Evolutionary conservation across 2,329 filamentous ascomycete genomes (phyloP).

Genomic region (Trichoderma gracile): DNA sequence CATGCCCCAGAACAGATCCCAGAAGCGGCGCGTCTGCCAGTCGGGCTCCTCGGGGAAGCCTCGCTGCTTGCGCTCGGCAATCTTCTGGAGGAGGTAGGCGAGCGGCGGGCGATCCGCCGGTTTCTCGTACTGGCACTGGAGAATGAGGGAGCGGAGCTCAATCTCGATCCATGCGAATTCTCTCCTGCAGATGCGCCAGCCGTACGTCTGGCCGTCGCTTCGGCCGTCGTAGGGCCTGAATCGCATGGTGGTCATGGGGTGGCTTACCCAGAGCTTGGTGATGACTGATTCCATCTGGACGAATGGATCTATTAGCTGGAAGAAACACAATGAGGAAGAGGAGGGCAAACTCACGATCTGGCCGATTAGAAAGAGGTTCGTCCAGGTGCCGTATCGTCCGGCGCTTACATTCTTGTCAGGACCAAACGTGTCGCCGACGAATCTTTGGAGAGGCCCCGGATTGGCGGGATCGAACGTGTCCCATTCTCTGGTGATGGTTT

Average conservation of each 20-base stretch:
- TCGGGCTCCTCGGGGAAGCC: constrained; percentile 29
- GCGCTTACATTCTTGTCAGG: constrained; percentile 28
- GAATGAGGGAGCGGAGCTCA: constrained; percentile 31
- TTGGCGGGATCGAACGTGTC: constrained; percentile 26
- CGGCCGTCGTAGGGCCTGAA: constrained; percentile 12
- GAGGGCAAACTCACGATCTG: constrained; percentile 35
- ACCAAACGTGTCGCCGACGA: constrained; percentile 27
- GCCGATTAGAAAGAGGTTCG: constrained; percentile 35
- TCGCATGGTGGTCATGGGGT: constrained; percentile 23
- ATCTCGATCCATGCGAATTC: constrained; percentile 28
- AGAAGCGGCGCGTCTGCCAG: constrained; percentile 29
- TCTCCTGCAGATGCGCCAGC: constrained; percentile 28
- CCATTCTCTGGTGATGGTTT: constrained; percentile 34
- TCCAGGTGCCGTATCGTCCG: constrained; percentile 36
- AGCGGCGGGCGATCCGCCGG: constrained; percentile 35
- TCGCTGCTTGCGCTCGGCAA: constrained; percentile 29
- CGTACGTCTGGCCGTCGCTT: constrained; percentile 27
- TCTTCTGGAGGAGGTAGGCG: constrained; percentile 28
- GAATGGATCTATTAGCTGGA: neutral
- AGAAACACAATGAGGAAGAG: fast-evolving
- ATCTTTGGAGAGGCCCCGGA: constrained; percentile 3
- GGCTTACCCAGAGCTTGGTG: constrained; percentile 26
- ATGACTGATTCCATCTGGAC: constrained; percentile 35
- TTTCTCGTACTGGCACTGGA: constrained; percentile 33
- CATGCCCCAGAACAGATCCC: constrained; percentile 26